Percentiles rank a stretch among this genome's conserved stretches.
phyloP scores from a whole-genome alignment of 164 flowering plant species.

The Aristolochia fimbriata region DNA sequence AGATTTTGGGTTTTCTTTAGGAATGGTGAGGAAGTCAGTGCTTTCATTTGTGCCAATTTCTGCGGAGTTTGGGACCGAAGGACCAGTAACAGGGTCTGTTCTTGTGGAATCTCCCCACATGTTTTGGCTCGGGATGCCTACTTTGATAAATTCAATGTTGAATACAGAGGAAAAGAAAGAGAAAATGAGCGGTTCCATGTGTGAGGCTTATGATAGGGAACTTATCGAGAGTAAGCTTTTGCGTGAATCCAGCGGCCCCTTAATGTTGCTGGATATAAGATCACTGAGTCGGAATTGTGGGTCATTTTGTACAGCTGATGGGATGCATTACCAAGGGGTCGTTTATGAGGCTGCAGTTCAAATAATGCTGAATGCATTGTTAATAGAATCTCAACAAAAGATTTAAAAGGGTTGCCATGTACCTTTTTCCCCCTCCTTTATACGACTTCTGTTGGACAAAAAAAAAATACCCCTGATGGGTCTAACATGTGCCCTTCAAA shows the following conservation, averaged over 20 bases:
- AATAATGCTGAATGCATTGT: constrained; percentile 73
- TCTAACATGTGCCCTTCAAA: too few relatives aligned
- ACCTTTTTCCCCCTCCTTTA: too few relatives aligned
- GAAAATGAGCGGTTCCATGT: constrained; percentile 29
- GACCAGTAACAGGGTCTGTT: constrained; percentile 32
- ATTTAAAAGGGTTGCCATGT: constrained; percentile 13
- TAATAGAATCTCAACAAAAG: constrained; percentile 79
- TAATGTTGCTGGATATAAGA: constrained; percentile 52
- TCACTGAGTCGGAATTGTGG: constrained; percentile 67
- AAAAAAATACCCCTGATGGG: too few relatives aligned
- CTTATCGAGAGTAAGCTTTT: constrained; percentile 49
- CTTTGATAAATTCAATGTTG: constrained; percentile 57
- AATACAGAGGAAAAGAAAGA: constrained; percentile 65
- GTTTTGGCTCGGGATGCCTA: constrained; percentile 92
- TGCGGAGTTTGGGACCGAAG: constrained; percentile 23
- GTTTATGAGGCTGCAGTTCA: constrained; percentile 84
- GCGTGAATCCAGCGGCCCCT: constrained; percentile 56
- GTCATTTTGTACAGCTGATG: constrained; percentile 67
- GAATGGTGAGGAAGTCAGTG: constrained; percentile 28
- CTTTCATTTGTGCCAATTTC: constrained; percentile 34
- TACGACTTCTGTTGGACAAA: too few relatives aligned
- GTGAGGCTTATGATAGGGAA: constrained; percentile 30
- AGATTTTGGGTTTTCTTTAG: constrained; percentile 43
- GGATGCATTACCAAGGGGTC: constrained; percentile 74
- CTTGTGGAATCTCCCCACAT: constrained; percentile 44